Conservation (phyloP, 352 stramenopile species). For the Halophytophthora polymorphica region DNA sequence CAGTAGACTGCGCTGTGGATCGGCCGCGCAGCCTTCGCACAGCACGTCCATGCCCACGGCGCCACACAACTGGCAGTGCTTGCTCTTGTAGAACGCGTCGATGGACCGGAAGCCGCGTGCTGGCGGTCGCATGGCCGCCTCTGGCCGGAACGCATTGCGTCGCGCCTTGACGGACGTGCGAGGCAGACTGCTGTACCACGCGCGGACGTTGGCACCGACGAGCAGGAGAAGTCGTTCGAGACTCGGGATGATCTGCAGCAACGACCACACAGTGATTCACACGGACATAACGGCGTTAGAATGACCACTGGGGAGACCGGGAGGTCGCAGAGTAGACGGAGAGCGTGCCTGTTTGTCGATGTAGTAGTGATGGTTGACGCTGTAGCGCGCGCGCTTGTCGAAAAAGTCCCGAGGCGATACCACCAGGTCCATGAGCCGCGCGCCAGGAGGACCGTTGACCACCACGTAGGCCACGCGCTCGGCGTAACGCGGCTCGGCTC, state of each 20-base stretch:
- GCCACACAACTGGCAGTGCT: constrained; percentile 74
- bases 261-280: background rate
- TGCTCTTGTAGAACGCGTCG: constrained; percentile 84
- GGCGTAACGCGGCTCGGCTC: constrained; percentile 75
- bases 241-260: constrained; percentile 65
- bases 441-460: constrained; percentile 80
- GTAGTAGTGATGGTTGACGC: constrained; percentile 93
- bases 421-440: constrained; percentile 89
- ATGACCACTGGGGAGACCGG: background rate
- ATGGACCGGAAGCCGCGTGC: constrained; percentile 45
- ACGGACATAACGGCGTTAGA: background rate
- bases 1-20: constrained; percentile 69
- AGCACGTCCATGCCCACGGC: constrained; percentile 49
- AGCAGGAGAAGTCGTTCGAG: constrained; percentile 84
- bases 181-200: constrained; percentile 68
- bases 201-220: constrained; percentile 70
- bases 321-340: background rate
- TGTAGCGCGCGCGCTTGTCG: constrained; percentile 34
- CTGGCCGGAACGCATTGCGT: constrained; percentile 19
- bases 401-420: constrained; percentile 76
- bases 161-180: constrained; percentile 59
- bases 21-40: constrained; percentile 45
- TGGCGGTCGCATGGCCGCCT: constrained; percentile 12
- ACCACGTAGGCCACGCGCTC: constrained; percentile 91
- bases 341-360: constrained; percentile 81